These are phyloP conservation scores for Meredithiella fracta DNA, from an alignment of 2,329 filamentous ascomycete species.

Conservation along the genomic window DNA sequence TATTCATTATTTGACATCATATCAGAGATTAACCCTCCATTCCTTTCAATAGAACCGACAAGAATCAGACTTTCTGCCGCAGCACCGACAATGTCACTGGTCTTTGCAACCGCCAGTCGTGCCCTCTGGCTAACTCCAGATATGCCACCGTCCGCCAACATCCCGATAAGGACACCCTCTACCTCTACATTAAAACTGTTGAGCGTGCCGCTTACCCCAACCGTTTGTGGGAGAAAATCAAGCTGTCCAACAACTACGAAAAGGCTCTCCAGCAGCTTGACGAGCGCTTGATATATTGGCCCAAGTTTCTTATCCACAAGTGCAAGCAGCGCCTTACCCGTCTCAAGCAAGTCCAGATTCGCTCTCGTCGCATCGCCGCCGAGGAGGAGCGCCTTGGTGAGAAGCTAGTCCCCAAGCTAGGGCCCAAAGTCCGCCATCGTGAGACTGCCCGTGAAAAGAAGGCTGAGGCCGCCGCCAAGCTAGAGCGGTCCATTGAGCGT, in stretches of 20 bases:
- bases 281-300: constrained; percentile 76
- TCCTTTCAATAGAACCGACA: constrained; percentile 46
- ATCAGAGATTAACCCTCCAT: not conserved
- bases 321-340: constrained; percentile 92
- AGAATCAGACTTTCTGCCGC: constrained; percentile 83
- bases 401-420: constrained; percentile 71
- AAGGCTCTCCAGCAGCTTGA: constrained; percentile 81
- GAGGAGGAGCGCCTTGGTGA: constrained; percentile 85
- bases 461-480: constrained; percentile 71
- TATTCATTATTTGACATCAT: not conserved
- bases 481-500: constrained; percentile 88
- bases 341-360: constrained; percentile 78
- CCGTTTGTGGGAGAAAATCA: constrained; percentile 89
- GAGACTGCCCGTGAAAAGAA: constrained; percentile 63
- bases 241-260: constrained; percentile 76
- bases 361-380: constrained; percentile 61
- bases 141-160: constrained; percentile 85
- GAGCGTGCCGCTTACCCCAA: constrained; percentile 76
- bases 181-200: constrained; percentile 92
- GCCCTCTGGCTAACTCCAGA: constrained; percentile 75
- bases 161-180: constrained; percentile 64
- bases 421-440: constrained; percentile 70
- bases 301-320: constrained; percentile 83
- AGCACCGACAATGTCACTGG: constrained; percentile 83
- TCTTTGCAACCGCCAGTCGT: constrained; percentile 73